Evolutionary conservation across 352 stramenopile species (phyloP), one percentile per base, ranked within the genome.

Genomic region (Globisporangium splendens): DNA sequence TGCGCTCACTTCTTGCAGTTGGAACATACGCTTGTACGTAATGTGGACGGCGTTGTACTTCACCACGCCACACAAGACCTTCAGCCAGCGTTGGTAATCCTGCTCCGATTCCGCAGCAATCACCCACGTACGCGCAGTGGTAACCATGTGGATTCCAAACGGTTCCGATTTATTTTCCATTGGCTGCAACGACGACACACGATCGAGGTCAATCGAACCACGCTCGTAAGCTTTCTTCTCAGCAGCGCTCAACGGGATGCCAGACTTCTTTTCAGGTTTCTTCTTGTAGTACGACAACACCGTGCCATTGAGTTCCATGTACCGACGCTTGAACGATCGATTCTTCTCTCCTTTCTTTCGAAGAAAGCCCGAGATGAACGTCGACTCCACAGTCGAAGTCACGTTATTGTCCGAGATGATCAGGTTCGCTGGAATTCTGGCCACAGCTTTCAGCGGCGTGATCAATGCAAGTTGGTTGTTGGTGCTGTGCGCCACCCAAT

Each of bases 261-360:
- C 85, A 42, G 89, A 77, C 61, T 86, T 91, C 53, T 88, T 91
- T 51, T 88, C 80, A 1, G 86, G 86, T 58, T 93, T 91, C 59
- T 91, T 93, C 68, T 89, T 90, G 69, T 92, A 95, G 59, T 95
- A 95, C 21, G 80, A 77, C 35, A 95, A 50, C 8, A 92, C 55
- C 1, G 65, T 76, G 41, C 83, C 81, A 48, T 86, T 89, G 0
- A 95, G 66, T 58, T 93, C 86, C 81, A 95, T 93, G 72, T 90
- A 95, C 10, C 86, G 72, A 17, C 79, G 78, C 65, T 92, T 92
- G 55, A 91, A 86, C 14, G 86, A 81, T 38, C 84, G 83, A 59
- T 95, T 95, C 33, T 75, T 91, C 61, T 95, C 86, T 39, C 86
- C 86, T 46, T 84, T 83, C 68, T 95, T 95, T 31, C 83, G 83